Percentiles rank a stretch among this genome's conserved stretches.
phyloP scores from a whole-genome alignment of 2,329 filamentous ascomycete species.

The Chaetomium sp. region DNA sequence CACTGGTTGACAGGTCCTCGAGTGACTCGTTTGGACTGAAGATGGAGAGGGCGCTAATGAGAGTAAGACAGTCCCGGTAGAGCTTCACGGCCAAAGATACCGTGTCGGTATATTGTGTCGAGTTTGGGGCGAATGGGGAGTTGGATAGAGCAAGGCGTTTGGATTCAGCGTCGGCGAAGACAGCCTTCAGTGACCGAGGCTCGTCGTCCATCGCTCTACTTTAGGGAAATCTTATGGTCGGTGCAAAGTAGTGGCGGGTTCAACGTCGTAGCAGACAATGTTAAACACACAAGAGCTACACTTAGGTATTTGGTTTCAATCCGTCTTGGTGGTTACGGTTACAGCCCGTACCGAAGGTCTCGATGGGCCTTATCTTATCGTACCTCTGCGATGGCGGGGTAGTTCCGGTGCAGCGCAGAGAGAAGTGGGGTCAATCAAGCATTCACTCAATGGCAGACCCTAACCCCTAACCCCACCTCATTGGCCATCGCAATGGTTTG shows the following conservation, averaged over 20 bases:
- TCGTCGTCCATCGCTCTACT: conserved; percentile 44
- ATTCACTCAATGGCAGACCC: not conserved
- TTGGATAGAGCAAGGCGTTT: conserved; percentile 61
- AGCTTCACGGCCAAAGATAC: conserved; percentile 67
- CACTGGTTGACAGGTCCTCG: conserved; percentile 83
- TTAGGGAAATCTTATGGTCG: not conserved
- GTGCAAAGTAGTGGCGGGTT: not conserved
- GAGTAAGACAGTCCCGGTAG: conserved; percentile 72
- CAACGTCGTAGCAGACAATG: not conserved
- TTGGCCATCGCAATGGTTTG: not conserved
- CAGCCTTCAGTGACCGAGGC: conserved; percentile 53
- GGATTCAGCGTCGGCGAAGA: conserved; percentile 54
- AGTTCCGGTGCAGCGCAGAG: not conserved
- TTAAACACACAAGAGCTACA: not conserved
- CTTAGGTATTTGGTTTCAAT: not conserved
- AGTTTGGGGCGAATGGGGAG: conserved; percentile 64
- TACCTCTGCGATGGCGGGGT: not conserved
- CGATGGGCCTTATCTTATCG: not conserved
- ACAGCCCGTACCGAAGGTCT: not conserved
- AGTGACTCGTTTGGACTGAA: conserved; percentile 89
- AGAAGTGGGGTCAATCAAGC: not conserved
- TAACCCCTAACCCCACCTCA: not conserved
- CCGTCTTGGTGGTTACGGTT: not conserved
- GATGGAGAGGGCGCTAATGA: conserved; percentile 71
- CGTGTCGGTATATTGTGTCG: conserved; percentile 66